phyloP scores from a whole-genome alignment of 768 basidiomycete species.

The Trametes cingulata region DNA sequence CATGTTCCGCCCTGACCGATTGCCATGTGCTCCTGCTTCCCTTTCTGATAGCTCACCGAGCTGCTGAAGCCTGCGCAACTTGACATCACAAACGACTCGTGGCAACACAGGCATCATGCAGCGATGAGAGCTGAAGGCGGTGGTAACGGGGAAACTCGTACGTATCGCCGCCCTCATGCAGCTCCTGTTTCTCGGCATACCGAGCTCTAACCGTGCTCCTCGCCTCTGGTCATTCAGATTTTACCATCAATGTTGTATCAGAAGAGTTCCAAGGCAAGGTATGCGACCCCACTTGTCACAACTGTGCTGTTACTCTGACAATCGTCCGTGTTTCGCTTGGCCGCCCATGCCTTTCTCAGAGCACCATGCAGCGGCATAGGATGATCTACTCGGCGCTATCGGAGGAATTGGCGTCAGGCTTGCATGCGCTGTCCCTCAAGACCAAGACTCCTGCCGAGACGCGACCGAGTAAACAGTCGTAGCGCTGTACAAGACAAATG shows the following conservation, averaged over 20 bases:
- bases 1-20: not conserved
- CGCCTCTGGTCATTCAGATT: conserved; percentile 50
- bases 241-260: conserved; percentile 73
- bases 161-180: conserved; percentile 32
- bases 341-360: conserved; percentile 40
- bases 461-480: conserved; percentile 11
- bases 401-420: conserved; percentile 66
- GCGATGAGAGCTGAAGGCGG: conserved; percentile 74
- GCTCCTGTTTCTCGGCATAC: not conserved
- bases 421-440: conserved; percentile 77
- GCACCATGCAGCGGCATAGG: conserved; percentile 77
- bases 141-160: conserved; percentile 80
- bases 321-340: conserved; percentile 4
- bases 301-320: not conserved
- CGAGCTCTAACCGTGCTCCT: not conserved
- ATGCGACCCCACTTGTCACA: conserved; percentile 1
- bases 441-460: conserved; percentile 67
- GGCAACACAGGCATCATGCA: conserved; percentile 82
- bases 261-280: conserved; percentile 76
- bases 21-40: not conserved
- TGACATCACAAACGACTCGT: conserved; percentile 77
- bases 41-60: conserved; percentile 52
- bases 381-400: conserved; percentile 73
- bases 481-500: not conserved
- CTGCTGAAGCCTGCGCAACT: conserved; percentile 64